Evolutionary conservation across 1,284 basidiomycete genomes (phyloP).

Genomic region (Singerocomus rubriflavus): DNA sequence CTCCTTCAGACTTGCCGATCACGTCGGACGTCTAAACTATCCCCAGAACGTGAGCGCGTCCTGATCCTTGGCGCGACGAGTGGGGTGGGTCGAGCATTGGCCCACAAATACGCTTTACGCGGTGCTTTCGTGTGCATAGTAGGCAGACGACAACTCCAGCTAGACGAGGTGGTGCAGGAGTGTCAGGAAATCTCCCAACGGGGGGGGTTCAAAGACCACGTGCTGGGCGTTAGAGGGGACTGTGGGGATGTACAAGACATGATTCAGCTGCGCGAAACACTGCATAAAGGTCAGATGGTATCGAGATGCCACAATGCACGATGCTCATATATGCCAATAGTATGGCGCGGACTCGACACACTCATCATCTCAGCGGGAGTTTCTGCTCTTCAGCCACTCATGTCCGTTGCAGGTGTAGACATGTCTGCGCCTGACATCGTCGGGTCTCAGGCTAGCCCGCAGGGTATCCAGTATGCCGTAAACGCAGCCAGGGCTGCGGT

Average conservation of each 20-base stretch:
- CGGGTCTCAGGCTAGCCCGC: slow-evolving; percentile 39
- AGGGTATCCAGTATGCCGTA: slow-evolving; percentile 51
- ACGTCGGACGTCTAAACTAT: slow-evolving; percentile 15
- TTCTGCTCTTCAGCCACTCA: slow-evolving; percentile 75
- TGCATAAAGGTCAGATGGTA: slow-evolving; percentile 52
- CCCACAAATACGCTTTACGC: slow-evolving; percentile 67
- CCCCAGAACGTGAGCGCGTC: slow-evolving; percentile 57
- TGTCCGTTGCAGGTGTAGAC: slow-evolving; percentile 68
- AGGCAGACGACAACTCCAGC: slow-evolving; percentile 57
- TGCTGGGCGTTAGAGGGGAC: slow-evolving; percentile 56
- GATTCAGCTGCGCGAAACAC: slow-evolving; percentile 51
- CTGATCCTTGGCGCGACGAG: slow-evolving; percentile 79
- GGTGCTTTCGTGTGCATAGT: slow-evolving; percentile 79
- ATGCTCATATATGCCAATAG: slow-evolving; percentile 38
- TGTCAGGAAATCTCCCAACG: slow-evolving; percentile 40
- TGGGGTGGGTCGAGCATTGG: slow-evolving; percentile 78
- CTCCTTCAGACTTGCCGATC: slow-evolving; percentile 14
- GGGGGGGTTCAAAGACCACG: slow-evolving; percentile 25
- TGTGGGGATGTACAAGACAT: slow-evolving; percentile 69
- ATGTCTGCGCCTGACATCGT: slow-evolving; percentile 34
- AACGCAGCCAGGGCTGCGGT: slow-evolving; percentile 54
- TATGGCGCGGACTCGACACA: slow-evolving; percentile 82
- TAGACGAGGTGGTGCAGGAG: slow-evolving; percentile 62
- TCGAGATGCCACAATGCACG: neutral
- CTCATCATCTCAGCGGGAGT: slow-evolving; percentile 84